Base-by-base conservation (phyloP, 2,329 filamentous ascomycete genomes). In the Nakataea oryzae region DNA sequence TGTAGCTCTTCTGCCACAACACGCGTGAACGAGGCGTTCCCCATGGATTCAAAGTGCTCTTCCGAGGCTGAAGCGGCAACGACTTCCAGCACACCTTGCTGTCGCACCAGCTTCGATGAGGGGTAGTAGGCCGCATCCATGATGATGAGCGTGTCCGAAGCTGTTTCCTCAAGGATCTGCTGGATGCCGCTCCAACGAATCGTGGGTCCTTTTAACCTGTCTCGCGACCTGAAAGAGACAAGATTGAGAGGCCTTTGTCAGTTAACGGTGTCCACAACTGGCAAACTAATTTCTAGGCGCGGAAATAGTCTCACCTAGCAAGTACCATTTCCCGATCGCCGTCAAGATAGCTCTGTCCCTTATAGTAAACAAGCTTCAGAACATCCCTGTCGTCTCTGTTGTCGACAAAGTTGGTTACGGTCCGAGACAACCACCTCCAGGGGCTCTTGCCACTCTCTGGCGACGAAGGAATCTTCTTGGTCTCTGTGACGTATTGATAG, bases 71-170 rank as follows among this genome's bases (percentile, higher is more conserved):
- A 80, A 0, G 83, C 82, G 6, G 82, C 81, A 57, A 86, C 75
- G 17, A 86, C 69, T 67, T 86, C 83, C 60, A 86, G 70, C 11
- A 84, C 79, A 2, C 83, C 83, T 59, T 76, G 76, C 61, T 80
- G 78, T 7, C 81, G 79, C 32, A 78, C 73, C 68, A 82, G 78
- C 64, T 76, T 79, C 2, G 79, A 78, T 11, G 80, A 81, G 1
- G 81, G 81, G 61, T 81, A 85, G 67, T 83, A 85, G 0, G 80
- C 79, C 7, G 82, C 78, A 69, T 86, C 83, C 80, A 86, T 82
- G 41, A 86, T 73, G 62, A 86, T 76, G 26, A 86, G 73, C 5
- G 79, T 81, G 68, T 86, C 83, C 3, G 82, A 78, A 32, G 74
- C 75, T 2, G 81, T 80, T 63, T 83, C 80, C 68, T 86, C 83